Evolutionary conservation across 1,284 basidiomycete species (phyloP), one percentile per base, ranked within the genome.

Genomic region (Abortiporus biennis): DNA sequence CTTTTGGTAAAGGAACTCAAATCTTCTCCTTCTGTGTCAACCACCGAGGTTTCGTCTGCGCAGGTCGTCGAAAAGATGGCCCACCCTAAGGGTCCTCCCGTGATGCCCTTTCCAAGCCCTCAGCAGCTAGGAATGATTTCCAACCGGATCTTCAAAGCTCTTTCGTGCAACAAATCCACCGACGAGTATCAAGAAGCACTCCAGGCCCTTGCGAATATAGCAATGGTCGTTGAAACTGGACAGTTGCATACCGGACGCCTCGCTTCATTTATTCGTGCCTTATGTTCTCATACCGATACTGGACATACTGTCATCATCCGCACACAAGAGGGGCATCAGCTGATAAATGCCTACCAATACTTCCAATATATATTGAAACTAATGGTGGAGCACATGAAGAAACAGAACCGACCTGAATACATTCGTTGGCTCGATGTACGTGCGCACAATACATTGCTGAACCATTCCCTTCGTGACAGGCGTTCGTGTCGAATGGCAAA

Each of bases 1-100:
- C 60, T 78, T 27, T 56, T 86, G 15, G 62, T 85, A 30, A 76
- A 80, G 48, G 81, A 85, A 32, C 83, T 72, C 67, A 71, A 84
- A 47, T 8, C 23, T 6, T 5, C 30, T 5, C 9, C 37, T n/a
- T 6, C 5, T 4, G 25, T 8, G 9, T 5, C 20, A 11, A 47
- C 58, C 33, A 50, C 45, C 41, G 47, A 62, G 21, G 39, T 46
- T 20, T 50, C 54, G 41, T 21, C 48, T 51, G 29, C 24, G 13
- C 24, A 24, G 24, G 8, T 8, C 16, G 9, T 8, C 9, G 8
- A 8, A 8, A 12, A 8, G 8, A 17, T 16, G 9, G 8, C 11
- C 11, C 27, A 29, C n/a, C 19, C 6, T 5, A 9, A 23, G 35
- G 17, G 23, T 5, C n/a, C n/a, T 8, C 20, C 12, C 4, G 22